Percentiles rank a stretch among this genome's conserved stretches.
Evolutionary conservation across 2,329 filamentous ascomycete genomes (phyloP).

Genomic region (Helminthosporium solani): DNA sequence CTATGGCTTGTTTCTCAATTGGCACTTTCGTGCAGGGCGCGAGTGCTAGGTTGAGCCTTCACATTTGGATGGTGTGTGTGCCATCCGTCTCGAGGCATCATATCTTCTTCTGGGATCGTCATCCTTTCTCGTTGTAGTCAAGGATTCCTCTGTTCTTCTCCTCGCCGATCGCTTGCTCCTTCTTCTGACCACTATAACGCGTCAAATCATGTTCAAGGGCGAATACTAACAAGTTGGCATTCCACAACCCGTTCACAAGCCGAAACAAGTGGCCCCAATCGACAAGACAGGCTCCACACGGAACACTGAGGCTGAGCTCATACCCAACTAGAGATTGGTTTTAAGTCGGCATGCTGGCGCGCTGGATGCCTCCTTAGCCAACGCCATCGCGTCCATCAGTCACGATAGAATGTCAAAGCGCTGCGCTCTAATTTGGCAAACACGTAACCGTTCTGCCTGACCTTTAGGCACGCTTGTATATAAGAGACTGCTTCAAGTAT

Average conservation of each 20-base stretch:
- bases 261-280: neutral
- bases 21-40: conserved; percentile 12
- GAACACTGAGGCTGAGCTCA: conserved; percentile 31
- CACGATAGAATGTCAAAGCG: conserved; percentile 19
- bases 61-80: conserved; percentile 16
- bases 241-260: neutral
- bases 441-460: conserved; percentile 29
- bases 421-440: conserved; percentile 21
- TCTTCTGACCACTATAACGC: too few relatives aligned
- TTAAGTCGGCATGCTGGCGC: conserved; percentile 25
- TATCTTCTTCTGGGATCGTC: conserved; percentile 7
- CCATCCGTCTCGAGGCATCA: conserved; percentile 27
- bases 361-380: conserved; percentile 13
- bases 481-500: too few relatives aligned
- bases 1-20: conserved; percentile 9
- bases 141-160: neutral
- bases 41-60: conserved; percentile 10
- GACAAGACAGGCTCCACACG: neutral
- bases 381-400: conserved; percentile 2
- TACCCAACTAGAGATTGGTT: conserved; percentile 17
- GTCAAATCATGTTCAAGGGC: neutral
- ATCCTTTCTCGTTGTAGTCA: neutral
- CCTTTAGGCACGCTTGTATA: conserved; percentile 10
- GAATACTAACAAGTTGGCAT: conserved; percentile 5
- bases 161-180: neutral